Evolutionary conservation across 306 rosid genomes (phyloP), one percentile per base, ranked within the genome.

Genomic region (Cucurbita ficifolia): DNA sequence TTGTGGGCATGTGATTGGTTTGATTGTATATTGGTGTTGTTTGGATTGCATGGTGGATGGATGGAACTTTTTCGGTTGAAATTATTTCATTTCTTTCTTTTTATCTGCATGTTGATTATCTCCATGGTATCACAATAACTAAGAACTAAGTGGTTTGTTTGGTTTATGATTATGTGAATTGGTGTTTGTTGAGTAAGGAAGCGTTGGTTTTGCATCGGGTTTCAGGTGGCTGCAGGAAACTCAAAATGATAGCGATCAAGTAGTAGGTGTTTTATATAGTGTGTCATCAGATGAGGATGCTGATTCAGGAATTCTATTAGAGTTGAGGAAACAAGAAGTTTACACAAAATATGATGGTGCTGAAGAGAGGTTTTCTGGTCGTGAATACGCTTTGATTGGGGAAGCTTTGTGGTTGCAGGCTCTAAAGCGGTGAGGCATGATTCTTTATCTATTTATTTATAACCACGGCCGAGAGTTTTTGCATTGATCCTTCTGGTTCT

Each of bases 171-270:
- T 17, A 3, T 61, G 60, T 67, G 18, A 70, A 51, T 73, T 29
- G 60, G 18, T 39, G 16, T 57, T 58, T 60, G 63, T 74, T 75
- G 39, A 42, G 52, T 67, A 35, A 63, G 65, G 70, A 50, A 6
- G 43, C 46, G 5, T 17, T 24, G 55, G 24, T 6, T 40, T 73
- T 75, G 54, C 9, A 10, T 42, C 53, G 80, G 81, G 43, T 24
- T 87, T 76, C 84, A 92, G 97, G 84, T 90, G 96, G 96, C 88
- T 88, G 98, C 70, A 75, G 65, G 92, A 88, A 68, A 87, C 76
- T 39, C 83, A 84, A 48, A 67, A 42, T 24, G 86, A 74, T 21
- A 83, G 54, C 19, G 84, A 88, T 75, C 71, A 50, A 21, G 63
- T 46, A 7, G 96, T 77, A 58, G 87, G 92, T 33, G 87, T 92